phyloP scores from a whole-genome alignment of 306 rosid species.

The Arachis hypogaea region DNA sequence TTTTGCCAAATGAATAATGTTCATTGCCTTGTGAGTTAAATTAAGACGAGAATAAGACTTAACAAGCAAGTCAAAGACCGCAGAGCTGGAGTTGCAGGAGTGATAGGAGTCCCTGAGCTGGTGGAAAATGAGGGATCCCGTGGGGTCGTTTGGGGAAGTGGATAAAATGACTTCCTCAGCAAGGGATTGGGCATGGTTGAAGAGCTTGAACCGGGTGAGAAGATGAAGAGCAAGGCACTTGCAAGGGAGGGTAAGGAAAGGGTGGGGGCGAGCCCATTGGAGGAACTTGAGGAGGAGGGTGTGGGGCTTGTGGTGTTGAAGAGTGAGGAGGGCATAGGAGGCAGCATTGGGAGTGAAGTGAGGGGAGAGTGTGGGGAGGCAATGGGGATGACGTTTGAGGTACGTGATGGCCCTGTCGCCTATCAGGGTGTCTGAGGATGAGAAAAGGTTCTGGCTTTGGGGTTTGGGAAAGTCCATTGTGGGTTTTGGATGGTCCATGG shows the following conservation, averaged over 20 bases:
- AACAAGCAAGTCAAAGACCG: conserved; percentile 70
- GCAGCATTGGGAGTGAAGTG: conserved; percentile 79
- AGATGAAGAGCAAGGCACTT: conserved; percentile 84
- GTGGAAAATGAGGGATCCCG: conserved; percentile 54
- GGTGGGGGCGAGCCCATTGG: conserved; percentile 60
- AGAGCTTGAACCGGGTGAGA: conserved; percentile 81
- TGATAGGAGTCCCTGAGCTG: conserved; percentile 62
- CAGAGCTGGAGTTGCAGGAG: conserved; percentile 63
- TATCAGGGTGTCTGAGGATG: conserved; percentile 16
- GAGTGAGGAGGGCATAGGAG: conserved; percentile 66
- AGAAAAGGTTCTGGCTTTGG: neutral
- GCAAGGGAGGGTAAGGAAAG: conserved; percentile 62
- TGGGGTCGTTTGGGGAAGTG: conserved; percentile 38
- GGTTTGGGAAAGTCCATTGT: neutral
- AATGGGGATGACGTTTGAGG: conserved; percentile 72
- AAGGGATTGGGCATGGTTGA: conserved; percentile 69
- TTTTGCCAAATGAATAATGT: conserved; percentile 58
- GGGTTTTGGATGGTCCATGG: neutral
- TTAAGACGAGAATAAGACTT: conserved; percentile 69
- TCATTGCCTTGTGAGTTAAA: conserved; percentile 53
- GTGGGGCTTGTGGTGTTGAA: conserved; percentile 59
- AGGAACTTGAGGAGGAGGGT: conserved; percentile 64
- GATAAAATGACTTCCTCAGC: conserved; percentile 62
- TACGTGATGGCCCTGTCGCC: conserved; percentile 68
- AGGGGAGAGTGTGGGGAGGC: conserved; percentile 53